Evolutionary conservation across 2,329 filamentous ascomycete species (phyloP).

Genomic region (Xylaria sp.): DNA sequence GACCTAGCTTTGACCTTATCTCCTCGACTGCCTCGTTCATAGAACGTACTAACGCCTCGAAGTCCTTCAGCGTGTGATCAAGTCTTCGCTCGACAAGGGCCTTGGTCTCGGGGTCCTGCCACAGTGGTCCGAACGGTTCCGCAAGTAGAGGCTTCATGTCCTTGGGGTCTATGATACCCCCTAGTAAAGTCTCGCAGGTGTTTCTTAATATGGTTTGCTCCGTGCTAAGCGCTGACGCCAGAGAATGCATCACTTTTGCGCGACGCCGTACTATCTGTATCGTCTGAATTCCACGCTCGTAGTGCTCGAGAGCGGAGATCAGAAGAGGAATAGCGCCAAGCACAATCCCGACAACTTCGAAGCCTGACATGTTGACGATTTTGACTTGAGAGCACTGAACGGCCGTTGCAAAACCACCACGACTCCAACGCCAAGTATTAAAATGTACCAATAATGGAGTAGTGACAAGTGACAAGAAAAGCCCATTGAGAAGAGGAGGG

Average conservation of each 20-base stretch:
- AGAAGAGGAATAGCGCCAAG: slow-evolving; percentile 43
- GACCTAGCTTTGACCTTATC: slow-evolving; percentile 35
- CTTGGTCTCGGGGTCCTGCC: slow-evolving; percentile 40
- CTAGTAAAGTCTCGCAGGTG: slow-evolving; percentile 48
- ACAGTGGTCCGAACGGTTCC: slow-evolving; percentile 45
- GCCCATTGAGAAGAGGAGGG: background rate
- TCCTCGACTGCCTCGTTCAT: slow-evolving; percentile 42
- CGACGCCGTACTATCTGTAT: slow-evolving; percentile 38
- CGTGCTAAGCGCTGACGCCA: slow-evolving; percentile 42
- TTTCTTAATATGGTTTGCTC: slow-evolving; percentile 48
- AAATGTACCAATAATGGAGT: background rate
- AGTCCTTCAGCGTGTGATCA: slow-evolving; percentile 35
- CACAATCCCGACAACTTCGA: slow-evolving; percentile 44
- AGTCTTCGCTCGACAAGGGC: slow-evolving; percentile 43
- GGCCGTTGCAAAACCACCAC: background rate
- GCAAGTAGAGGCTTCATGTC: slow-evolving; percentile 48
- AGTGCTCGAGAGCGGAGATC: slow-evolving; percentile 41
- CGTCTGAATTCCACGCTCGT: slow-evolving; percentile 40
- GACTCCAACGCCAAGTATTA: background rate
- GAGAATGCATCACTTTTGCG: slow-evolving; percentile 41
- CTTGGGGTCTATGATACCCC: slow-evolving; percentile 39
- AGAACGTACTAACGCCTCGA: slow-evolving; percentile 43
- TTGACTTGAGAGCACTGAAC: background rate
- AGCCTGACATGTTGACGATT: slow-evolving; percentile 39
- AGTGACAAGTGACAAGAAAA: background rate